Conservation (phyloP, 1,284 basidiomycete genomes). For the Cryptococcus wingfieldii region DNA sequence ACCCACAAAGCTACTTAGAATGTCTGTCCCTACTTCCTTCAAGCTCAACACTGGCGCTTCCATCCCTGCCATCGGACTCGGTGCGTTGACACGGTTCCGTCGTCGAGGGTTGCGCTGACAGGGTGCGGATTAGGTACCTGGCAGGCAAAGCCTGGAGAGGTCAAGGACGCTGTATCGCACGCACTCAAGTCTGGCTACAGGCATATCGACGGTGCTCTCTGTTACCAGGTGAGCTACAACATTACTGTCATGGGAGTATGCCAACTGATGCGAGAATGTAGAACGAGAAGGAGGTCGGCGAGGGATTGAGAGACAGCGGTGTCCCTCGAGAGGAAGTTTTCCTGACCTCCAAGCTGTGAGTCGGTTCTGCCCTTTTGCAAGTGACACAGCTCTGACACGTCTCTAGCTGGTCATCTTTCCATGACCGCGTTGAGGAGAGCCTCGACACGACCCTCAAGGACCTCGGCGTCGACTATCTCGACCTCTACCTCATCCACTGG, state of each 20-base stretch:
- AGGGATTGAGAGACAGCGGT: conserved; percentile 71
- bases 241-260: neutral
- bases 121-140: conserved; percentile 59
- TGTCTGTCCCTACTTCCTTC: conserved; percentile 53
- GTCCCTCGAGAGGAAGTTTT: conserved; percentile 75
- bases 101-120: neutral
- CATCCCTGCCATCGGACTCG: conserved; percentile 70
- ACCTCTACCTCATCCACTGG: conserved; percentile 82
- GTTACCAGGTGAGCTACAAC: conserved; percentile 42
- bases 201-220: conserved; percentile 73
- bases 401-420: conserved; percentile 60
- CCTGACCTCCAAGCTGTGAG: conserved; percentile 55
- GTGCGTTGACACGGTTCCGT: conserved; percentile 47
- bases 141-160: conserved; percentile 70
- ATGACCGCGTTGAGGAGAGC: conserved; percentile 57
- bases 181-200: conserved; percentile 71
- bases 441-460: conserved; percentile 70
- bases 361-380: conserved; percentile 53
- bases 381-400: conserved; percentile 26
- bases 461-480: conserved; percentile 72
- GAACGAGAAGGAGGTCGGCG: conserved; percentile 79
- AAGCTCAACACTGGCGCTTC: conserved; percentile 64
- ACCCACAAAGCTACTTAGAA: conserved; percentile 7
- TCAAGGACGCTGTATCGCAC: conserved; percentile 62
- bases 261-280: conserved; percentile 19